These are phyloP conservation scores for Sarocladium strictum DNA, from an alignment of 2,329 filamentous ascomycete species.

Conservation along the genomic window DNA sequence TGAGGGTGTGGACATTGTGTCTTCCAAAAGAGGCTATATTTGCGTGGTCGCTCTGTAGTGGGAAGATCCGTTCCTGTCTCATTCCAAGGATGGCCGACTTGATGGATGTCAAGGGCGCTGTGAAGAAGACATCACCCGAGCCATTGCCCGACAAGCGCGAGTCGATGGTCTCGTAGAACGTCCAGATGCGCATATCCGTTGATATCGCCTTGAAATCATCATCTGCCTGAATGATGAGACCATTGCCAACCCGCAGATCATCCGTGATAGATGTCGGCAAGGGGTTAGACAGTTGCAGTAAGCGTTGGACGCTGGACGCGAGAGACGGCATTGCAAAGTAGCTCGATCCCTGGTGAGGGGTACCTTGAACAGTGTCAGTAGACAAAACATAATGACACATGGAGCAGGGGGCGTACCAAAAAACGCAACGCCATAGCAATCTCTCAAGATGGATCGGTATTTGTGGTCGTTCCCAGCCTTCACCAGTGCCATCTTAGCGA, in stretches of 20 bases:
- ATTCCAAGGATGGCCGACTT: slow-evolving; percentile 47
- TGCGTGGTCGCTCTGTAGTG: slow-evolving; percentile 48
- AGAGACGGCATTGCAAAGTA: slow-evolving; percentile 55
- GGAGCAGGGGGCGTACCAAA: slow-evolving; percentile 39
- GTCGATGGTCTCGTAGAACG: slow-evolving; percentile 57
- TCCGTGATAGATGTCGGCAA: slow-evolving; percentile 45
- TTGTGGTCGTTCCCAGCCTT: slow-evolving; percentile 34
- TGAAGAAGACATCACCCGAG: slow-evolving; percentile 46
- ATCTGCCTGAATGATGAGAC: slow-evolving; percentile 41
- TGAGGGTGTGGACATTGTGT: slow-evolving; percentile 42
- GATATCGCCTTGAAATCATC: slow-evolving; percentile 51
- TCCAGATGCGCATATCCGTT: slow-evolving; percentile 55
- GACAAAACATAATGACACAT: not conserved
- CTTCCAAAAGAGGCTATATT: slow-evolving; percentile 49
- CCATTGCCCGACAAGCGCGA: slow-evolving; percentile 45
- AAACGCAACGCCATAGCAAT: slow-evolving; percentile 56
- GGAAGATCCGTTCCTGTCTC: slow-evolving; percentile 45
- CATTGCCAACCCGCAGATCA: slow-evolving; percentile 44
- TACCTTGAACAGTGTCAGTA: slow-evolving; percentile 29
- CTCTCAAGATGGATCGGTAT: slow-evolving; percentile 41
- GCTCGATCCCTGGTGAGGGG: slow-evolving; percentile 57
- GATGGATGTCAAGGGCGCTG: slow-evolving; percentile 52
- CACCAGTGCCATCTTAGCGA: slow-evolving; percentile 51
- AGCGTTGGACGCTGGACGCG: slow-evolving; percentile 44
- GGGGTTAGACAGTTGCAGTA: slow-evolving; percentile 45